Evolutionary conservation across 352 stramenopile genomes (phyloP), one percentile per base, ranked within the genome.

Genomic region (Detonula confervacea): DNA sequence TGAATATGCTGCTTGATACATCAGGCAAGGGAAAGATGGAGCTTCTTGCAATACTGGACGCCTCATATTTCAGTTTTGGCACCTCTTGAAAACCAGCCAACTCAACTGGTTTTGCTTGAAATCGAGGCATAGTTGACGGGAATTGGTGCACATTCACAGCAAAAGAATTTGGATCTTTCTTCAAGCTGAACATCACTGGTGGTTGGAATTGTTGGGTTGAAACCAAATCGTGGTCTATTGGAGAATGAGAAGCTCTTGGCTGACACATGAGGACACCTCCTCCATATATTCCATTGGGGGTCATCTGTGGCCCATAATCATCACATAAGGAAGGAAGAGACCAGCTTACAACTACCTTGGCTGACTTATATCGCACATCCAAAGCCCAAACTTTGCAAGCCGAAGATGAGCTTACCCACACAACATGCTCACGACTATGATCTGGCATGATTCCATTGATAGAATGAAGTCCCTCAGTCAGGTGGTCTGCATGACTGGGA

Each of bases 361-460:
- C 84, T 30, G 77, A 70, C 70, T 89, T 90, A 25, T 79, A 72
- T 25, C 88, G 52, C 18, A 76, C 61, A 81, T 93, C 88, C 47
- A 93, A 79, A 71, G 88, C 84, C 79, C 80, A 93, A 14, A 80
- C 79, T 57, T 91, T 91, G 22, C 81, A 77, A 46, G 84, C 79
- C 1, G 86, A 91, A 33, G 71, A 80, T 12, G 88, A 92, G 24
- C 66, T 81, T 0, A 88, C 78, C 73, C 65, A 92, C 8, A 93
- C 47, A 14, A 73, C 54, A 71, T 85, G 69, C 12, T 82, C 63
- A 24, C 59, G 60, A 18, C 63, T 51, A 46, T 61, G 60, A 79
- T 93, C 82, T 20, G 73, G 62, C 9, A 73, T 73, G 49, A 93
- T 85, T 22, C 69, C 68, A 73, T 64, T 86, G 3, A 93, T 87